Base-by-base conservation (phyloP, 2,329 filamentous ascomycete genomes). In the Cadophora gregata region DNA sequence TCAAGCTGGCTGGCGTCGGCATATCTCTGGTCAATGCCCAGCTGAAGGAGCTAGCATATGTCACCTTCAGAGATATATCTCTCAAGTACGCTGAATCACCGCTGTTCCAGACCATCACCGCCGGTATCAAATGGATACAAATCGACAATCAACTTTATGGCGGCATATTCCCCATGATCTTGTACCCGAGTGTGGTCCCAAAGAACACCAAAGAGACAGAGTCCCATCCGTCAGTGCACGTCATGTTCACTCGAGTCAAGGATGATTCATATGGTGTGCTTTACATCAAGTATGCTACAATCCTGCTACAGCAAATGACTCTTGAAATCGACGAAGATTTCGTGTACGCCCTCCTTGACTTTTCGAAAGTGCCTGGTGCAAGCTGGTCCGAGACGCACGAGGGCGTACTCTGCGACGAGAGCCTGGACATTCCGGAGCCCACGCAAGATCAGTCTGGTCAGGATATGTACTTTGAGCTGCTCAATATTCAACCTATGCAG, bases 61-160 rank as follows among this genome's bases (percentile, higher is more conserved):
- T 98, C 73, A 99, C 96, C 0, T 90, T 97, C 79, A 87, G 95
- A 60, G 95, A 97, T 69, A 92, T 98, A 29, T 90, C 96, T 73
- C 81, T 99, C 70, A 93, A 94, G 68, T 97, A 96, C 79, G 93
- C 89, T 64, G 96, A 99, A 75, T 98, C 96, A n/a, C 87, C 89
- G 21, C 83, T 97, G 19, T 97, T 97, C 76, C 96, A 99, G 79
- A 98, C 93, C 0, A 80, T 97, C 69, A 95, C 93, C 58, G 83
- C 96, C 60, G 92, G 93, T 0, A 90, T 98, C 77, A 98, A 99
- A 79, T 99, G 96, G 96, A 96, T 99, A 31, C 96, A 99, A 79
- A 92, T 99, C 73, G 96, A 99, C 80, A 99, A 99, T 74, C 96
- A 99, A 79, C 87, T 99, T 16, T 99, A 99, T 75, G 96, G 96